phyloP scores from a whole-genome alignment of 129 eudicot genomes.

The Erigeron canadensis region DNA sequence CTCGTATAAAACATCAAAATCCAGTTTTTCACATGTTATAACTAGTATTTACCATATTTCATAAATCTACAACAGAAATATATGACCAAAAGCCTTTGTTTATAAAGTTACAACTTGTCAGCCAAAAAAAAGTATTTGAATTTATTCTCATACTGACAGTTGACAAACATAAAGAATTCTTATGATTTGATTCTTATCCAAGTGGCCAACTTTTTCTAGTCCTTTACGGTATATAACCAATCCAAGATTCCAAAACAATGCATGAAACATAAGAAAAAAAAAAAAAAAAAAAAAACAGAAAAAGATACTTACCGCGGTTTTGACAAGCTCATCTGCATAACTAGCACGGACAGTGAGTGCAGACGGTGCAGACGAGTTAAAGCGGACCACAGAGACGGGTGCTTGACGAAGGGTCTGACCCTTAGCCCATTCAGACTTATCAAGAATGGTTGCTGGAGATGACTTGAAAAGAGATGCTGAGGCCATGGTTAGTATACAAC shows the following conservation, averaged over 20 bases:
- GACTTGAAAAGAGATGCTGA: constrained; percentile 84
- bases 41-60: not conserved
- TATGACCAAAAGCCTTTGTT: too few species aligned
- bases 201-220: not conserved
- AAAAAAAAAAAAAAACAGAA: not conserved
- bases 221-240: not conserved
- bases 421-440: constrained; percentile 73
- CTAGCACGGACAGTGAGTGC: constrained; percentile 56
- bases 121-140: too few species aligned
- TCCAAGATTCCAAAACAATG: not conserved
- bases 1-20: not conserved
- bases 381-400: constrained; percentile 47
- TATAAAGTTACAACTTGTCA: too few species aligned
- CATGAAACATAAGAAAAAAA: not conserved
- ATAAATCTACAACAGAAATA: not conserved
- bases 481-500: constrained; percentile 41
- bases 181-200: not conserved
- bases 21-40: not conserved
- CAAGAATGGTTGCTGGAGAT: constrained; percentile 53
- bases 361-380: constrained; percentile 48
- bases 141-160: too few species aligned
- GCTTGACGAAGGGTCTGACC: constrained; percentile 65
- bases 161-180: too few species aligned
- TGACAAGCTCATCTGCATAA: constrained; percentile 90
- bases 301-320: constrained; percentile 63